Evolutionary conservation across 495 filamentous ascomycete species (phyloP), one percentile per base, ranked within the genome.

Genomic region (Penicillium psychrofluorescens): DNA sequence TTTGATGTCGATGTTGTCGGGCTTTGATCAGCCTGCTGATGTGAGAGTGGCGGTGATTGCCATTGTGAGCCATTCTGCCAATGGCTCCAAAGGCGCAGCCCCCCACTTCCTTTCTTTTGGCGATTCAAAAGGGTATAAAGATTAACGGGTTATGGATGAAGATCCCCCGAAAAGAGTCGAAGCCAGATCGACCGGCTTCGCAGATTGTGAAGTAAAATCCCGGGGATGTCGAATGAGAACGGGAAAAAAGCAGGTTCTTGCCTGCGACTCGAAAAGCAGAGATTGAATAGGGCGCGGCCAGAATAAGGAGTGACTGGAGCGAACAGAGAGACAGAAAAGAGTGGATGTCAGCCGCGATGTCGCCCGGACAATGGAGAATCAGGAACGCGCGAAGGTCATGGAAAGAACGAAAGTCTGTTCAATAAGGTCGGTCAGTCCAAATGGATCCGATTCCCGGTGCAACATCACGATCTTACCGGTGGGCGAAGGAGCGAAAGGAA

Each of bases 51-150:
- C 57, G 54, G 36, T 38, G 41, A 41, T 55, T 49, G 35, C 49
- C 46, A 45, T 61, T 50, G 29, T 41, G 57, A 46, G 44, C 42
- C 57, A 61, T 61, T 15, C 35, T 46, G 53, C 22, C 43, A 32
- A 7, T 16, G 16, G 8, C 47, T 41, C 14, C 11, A 13, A 14
- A 36, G 39, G 37, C 22, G 16, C 22, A 22, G 22, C 22, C 22
- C 15, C 15, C 22, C 22, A 6, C 2, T 22, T 6, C 22, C 22
- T 22, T 22, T 6, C 22, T 22, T 22, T 22, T 4, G 2, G 22
- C 22, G 22, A 22, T 4, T 22, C 22, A 22, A 22, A 22, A 22
- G 22, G 3, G 22, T 22, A 22, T 22, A 22, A 22, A 22, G 22
- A 22, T 22, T 22, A 22, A 4, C 22, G 22, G 22, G 22, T 22